Percentiles rank a stretch among this genome's conserved stretches.
Evolutionary conservation across 1,139 yeast species (phyloP).

Genomic region (Candida neerlandica): DNA sequence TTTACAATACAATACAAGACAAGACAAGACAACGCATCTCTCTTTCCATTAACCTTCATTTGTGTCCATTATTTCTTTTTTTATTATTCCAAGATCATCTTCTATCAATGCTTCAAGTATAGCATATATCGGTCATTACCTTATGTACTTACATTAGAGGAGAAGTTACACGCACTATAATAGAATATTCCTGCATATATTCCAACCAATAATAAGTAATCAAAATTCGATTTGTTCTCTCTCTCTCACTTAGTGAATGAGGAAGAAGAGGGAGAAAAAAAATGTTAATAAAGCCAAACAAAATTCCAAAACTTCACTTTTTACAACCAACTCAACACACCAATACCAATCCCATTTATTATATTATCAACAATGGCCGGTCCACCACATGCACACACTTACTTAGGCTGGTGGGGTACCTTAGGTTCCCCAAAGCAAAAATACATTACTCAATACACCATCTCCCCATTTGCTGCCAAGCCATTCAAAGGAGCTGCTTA

Average conservation of each 20-base stretch:
- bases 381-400: slow-evolving; percentile 74
- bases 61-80: too few species aligned
- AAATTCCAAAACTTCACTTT: background rate
- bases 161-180: background rate
- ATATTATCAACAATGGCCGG: slow-evolving; percentile 55
- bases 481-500: slow-evolving; percentile 87
- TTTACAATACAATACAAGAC: too few species aligned
- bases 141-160: too few species aligned
- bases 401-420: slow-evolving; percentile 98
- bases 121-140: too few species aligned
- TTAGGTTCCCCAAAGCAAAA: slow-evolving; percentile 87
- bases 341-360: background rate
- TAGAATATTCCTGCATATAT: slow-evolving; percentile 8
- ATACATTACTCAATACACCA: slow-evolving; percentile 81
- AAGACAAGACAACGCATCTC: too few species aligned
- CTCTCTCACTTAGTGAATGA: background rate
- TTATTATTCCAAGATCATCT: too few species aligned
- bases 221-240: slow-evolving; percentile 4
- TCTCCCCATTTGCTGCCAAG: slow-evolving; percentile 91
- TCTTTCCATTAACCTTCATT: too few species aligned
- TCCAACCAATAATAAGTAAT: slow-evolving; percentile 6
- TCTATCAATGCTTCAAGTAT: too few species aligned
- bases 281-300: background rate
- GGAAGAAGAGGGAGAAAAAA: background rate
- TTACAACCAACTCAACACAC: background rate